These are phyloP conservation scores for Calocybe gangraenosa DNA, from an alignment of 768 basidiomycete genomes.

Conservation along the genomic window DNA sequence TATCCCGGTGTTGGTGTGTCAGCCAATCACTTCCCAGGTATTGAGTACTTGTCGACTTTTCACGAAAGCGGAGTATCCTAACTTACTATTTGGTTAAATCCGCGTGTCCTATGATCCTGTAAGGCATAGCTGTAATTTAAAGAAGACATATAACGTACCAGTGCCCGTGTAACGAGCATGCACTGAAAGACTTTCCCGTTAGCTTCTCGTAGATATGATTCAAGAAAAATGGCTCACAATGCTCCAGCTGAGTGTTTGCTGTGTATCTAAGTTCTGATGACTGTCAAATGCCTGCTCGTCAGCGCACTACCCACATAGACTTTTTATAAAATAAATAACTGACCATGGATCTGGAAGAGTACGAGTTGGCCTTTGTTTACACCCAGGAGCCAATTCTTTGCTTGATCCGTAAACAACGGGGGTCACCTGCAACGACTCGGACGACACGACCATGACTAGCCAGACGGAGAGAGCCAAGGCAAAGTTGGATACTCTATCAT, in stretches of 20 bases:
- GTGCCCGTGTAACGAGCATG: conserved; percentile 97
- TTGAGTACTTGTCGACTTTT: conserved; percentile 10
- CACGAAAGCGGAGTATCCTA: conserved; percentile 6
- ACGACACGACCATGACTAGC: conserved; percentile 34
- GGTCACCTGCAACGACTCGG: not conserved
- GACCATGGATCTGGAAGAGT: conserved; percentile 33
- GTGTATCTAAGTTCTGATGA: conserved; percentile 94
- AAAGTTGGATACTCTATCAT: conserved; percentile 44
- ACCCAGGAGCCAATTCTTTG: no score
- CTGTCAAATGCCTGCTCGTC: conserved; percentile 30
- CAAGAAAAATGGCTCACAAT: conserved; percentile 53
- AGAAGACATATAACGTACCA: conserved; percentile 42
- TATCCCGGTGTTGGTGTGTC: conserved; percentile 96
- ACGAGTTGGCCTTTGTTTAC: conserved; percentile 10
- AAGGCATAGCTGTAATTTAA: conserved; percentile 2
- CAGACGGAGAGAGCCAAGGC: conserved; percentile 43
- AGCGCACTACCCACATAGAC: conserved; percentile 6
- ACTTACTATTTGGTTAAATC: conserved; percentile 94
- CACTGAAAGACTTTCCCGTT: conserved; percentile 43
- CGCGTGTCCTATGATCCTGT: conserved; percentile 68
- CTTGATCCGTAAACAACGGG: no score
- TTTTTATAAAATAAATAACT: conserved; percentile 21
- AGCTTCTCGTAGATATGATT: conserved; percentile 8
- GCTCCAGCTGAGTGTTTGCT: conserved; percentile 93
- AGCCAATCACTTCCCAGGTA: conserved; percentile 78